Evolutionary conservation across 2,329 filamentous ascomycete genomes (phyloP).

Genomic region (Aspergillus novofumigatus): DNA sequence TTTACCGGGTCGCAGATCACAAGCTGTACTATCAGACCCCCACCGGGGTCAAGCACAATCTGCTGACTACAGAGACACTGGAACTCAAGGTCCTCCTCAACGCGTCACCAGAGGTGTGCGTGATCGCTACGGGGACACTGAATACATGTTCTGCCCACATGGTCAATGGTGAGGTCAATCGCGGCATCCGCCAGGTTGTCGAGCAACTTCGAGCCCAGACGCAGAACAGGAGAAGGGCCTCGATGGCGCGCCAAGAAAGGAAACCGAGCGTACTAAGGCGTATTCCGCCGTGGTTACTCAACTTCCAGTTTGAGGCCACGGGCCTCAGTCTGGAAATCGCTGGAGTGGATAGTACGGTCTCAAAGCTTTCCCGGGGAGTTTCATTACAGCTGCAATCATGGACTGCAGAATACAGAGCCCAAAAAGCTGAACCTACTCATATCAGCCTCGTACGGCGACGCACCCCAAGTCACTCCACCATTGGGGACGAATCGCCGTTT

Average conservation of each 20-base stretch:
- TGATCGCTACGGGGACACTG: constrained; percentile 72
- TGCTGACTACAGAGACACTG: constrained; percentile 81
- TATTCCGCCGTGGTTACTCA: constrained; percentile 77
- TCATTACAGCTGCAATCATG: constrained; percentile 84
- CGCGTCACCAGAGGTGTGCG: constrained; percentile 78
- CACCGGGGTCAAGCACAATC: constrained; percentile 74
- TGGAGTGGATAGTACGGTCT: constrained; percentile 79
- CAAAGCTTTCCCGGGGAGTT: constrained; percentile 73
- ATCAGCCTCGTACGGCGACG: constrained; percentile 57
- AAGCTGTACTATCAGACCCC: constrained; percentile 92
- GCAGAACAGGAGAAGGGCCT: constrained; percentile 56
- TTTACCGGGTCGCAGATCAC: constrained; percentile 78
- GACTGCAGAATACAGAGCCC: constrained; percentile 82
- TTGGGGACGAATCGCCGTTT: constrained; percentile 60
- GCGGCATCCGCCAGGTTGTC: constrained; percentile 87
- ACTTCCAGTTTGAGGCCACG: constrained; percentile 78
- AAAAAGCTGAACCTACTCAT: constrained; percentile 60
- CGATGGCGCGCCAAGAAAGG: constrained; percentile 45
- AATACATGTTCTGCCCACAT: constrained; percentile 87
- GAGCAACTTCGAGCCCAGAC: constrained; percentile 72
- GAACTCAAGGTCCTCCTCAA: constrained; percentile 82
- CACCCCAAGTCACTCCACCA: constrained; percentile 65
- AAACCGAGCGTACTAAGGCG: constrained; percentile 69
- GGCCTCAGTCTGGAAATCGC: constrained; percentile 90
- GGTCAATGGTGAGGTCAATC: constrained; percentile 85